These are phyloP conservation scores for Leccinum pallidistipes DNA, from an alignment of 1,284 basidiomycete genomes.

Conservation along the genomic window DNA sequence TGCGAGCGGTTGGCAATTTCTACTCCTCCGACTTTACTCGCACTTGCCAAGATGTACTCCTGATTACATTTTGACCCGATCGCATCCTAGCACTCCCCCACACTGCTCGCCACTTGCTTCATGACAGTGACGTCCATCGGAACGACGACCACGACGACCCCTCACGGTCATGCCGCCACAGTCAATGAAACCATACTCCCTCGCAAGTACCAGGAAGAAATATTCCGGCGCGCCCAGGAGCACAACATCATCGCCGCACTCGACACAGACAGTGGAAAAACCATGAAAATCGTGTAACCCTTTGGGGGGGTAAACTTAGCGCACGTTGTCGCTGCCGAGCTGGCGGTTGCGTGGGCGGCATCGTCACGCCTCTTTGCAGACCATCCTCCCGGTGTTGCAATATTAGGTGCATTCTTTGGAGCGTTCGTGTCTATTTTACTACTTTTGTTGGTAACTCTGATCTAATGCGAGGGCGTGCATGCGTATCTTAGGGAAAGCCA, in stretches of 20 bases:
- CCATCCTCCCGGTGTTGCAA: no score
- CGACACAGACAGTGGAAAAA: conserved; percentile 81
- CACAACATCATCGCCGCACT: conserved; percentile 77
- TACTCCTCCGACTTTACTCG: background rate
- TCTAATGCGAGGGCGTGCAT: no score
- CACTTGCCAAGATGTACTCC: conserved; percentile 25
- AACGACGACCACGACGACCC: conserved; percentile 22
- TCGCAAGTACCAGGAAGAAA: conserved; percentile 70
- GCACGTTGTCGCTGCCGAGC: no score
- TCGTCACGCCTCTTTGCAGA: no score
- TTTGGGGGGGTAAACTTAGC: no score
- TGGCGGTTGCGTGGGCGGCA: no score
- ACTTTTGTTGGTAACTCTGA: no score
- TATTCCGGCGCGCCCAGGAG: conserved; percentile 68
- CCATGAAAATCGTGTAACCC: conserved; percentile 32
- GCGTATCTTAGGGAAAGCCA: no score
- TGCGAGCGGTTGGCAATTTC: conserved; percentile 17
- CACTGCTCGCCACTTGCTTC: conserved; percentile 16
- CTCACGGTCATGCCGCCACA: conserved; percentile 24
- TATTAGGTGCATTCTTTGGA: no score
- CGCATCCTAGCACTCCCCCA: conserved; percentile 15
- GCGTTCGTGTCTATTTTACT: no score
- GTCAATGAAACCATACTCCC: conserved; percentile 43
- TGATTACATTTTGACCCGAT: conserved; percentile 17
- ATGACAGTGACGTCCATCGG: conserved; percentile 27